phyloP scores from a whole-genome alignment of 2,329 filamentous ascomycete species.

The Plenodomus tracheiphilus region DNA sequence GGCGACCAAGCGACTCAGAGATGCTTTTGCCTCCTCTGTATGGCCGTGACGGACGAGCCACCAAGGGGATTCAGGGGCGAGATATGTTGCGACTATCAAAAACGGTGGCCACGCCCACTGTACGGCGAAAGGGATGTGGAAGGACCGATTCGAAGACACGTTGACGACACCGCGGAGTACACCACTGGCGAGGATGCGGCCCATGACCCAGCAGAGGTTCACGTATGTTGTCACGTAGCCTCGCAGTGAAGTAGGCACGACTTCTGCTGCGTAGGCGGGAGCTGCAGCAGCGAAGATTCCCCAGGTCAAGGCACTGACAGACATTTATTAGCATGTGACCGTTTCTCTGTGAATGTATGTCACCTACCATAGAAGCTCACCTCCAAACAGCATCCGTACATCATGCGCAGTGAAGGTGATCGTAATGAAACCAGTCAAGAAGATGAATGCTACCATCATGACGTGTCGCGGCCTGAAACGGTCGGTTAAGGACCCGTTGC shows the following conservation, averaged over 20 bases:
- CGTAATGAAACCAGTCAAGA: slow-evolving; percentile 9
- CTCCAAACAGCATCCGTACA: slow-evolving; percentile 60
- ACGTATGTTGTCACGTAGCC: slow-evolving; percentile 61
- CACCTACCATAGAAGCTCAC: slow-evolving; percentile 52
- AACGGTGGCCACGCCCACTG: slow-evolving; percentile 75
- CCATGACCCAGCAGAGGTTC: slow-evolving; percentile 72
- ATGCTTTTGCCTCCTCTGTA: slow-evolving; percentile 52
- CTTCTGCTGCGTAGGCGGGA: slow-evolving; percentile 53
- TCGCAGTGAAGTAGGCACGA: slow-evolving; percentile 68
- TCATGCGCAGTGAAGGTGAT: slow-evolving; percentile 8
- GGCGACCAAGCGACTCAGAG: slow-evolving; percentile 63
- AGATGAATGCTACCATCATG: slow-evolving; percentile 9
- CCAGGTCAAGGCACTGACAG: slow-evolving; percentile 39
- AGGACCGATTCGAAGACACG: slow-evolving; percentile 65
- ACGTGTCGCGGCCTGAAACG: slow-evolving; percentile 34
- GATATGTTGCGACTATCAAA: slow-evolving; percentile 63
- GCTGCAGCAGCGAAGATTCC: slow-evolving; percentile 44
- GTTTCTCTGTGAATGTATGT: slow-evolving; percentile 1
- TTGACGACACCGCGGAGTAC: slow-evolving; percentile 66
- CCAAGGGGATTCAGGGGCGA: slow-evolving; percentile 70
- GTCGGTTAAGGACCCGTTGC: slow-evolving; percentile 45
- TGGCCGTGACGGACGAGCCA: slow-evolving; percentile 68
- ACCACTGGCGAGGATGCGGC: slow-evolving; percentile 68
- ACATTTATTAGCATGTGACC: not conserved
- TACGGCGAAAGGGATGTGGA: slow-evolving; percentile 65